These are phyloP conservation scores for Drechmeria coniospora DNA, from an alignment of 2,329 filamentous ascomycete genomes.

Conservation along the genomic window DNA sequence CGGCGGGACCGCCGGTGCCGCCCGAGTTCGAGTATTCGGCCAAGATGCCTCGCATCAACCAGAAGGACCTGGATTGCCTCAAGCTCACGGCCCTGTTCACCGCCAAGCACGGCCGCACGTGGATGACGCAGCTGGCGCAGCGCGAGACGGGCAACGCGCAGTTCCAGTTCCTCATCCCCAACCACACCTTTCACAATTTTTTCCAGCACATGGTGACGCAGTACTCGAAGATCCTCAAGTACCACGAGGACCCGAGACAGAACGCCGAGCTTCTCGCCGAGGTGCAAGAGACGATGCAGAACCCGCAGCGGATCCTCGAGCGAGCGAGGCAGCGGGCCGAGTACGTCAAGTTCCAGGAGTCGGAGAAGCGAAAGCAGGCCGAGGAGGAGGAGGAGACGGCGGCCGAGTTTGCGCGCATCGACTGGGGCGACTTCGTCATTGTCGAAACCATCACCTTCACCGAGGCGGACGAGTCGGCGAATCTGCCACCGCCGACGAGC, in stretches of 20 bases:
- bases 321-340: slow-evolving; percentile 76
- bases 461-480: slow-evolving; percentile 70
- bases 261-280: slow-evolving; percentile 59
- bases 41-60: slow-evolving; percentile 92
- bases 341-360: slow-evolving; percentile 70
- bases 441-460: slow-evolving; percentile 91
- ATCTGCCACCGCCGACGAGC: slow-evolving; percentile 77
- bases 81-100: slow-evolving; percentile 78
- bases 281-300: slow-evolving; percentile 56
- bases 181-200: slow-evolving; percentile 92
- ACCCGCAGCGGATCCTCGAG: slow-evolving; percentile 67
- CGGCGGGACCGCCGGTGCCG: slow-evolving; percentile 71
- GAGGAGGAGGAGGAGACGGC: slow-evolving; percentile 75
- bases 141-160: slow-evolving; percentile 82
- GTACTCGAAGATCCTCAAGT: slow-evolving; percentile 65
- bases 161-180: slow-evolving; percentile 89
- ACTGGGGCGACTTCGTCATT: slow-evolving; percentile 96
- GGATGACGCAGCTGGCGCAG: slow-evolving; percentile 80
- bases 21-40: slow-evolving; percentile 85
- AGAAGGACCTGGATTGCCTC: slow-evolving; percentile 68
- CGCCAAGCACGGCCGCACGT: slow-evolving; percentile 81
- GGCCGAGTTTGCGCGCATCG: slow-evolving; percentile 64
- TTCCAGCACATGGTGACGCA: slow-evolving; percentile 88
- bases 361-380: slow-evolving; percentile 77
- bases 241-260: slow-evolving; percentile 50